Evolutionary conservation across 352 stramenopile species (phyloP), one percentile per base, ranked within the genome.

Genomic region (Phytophthora sansomeana): DNA sequence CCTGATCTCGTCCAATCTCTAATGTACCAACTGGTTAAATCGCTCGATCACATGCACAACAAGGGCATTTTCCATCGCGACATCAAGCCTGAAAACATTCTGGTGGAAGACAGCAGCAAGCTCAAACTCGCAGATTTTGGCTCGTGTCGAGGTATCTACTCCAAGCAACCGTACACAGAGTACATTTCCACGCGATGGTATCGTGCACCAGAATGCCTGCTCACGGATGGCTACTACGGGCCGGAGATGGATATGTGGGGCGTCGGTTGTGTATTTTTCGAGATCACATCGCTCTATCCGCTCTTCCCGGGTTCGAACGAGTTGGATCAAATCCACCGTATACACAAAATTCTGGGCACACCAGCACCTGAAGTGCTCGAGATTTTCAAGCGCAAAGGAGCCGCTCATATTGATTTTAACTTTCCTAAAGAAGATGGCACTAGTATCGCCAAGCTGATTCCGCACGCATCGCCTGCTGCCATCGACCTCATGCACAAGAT

Each of bases 121-220:
- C 97, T 98, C 70, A 91, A 89, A 53, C 80, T 99, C 19, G 96
- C 96, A 5, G 96, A 99, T 74, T 98, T 98, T 88, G 96, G 96
- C 14, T 98, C 91, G 4, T 98, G 92, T 67, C 80, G 94, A 44
- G 93, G 95, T 13, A 98, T 98, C 58, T 98, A 98, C 72, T 97
- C 90, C 28, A 98, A 98, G 63, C 92, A 97, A 60, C 96, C 95
- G 49, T 98, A 98, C 68, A 99, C 96, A 11, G 96, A 99, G 79
- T 98, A 99, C 60, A 98, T 98, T 57, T 98, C 92, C 4, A 99
- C 96, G 38, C 77, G 96, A 33, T 99, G 96, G 96, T 99, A 99
- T 76, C 87, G 95, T 19, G 91, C 95, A 21, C 96, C 96, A 10
- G 95, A 99, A 74, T 98, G 95, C 68, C 71, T 99, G 46, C 76